Conservation (phyloP, 345 rosid species). For the Populus davidiana region DNA sequence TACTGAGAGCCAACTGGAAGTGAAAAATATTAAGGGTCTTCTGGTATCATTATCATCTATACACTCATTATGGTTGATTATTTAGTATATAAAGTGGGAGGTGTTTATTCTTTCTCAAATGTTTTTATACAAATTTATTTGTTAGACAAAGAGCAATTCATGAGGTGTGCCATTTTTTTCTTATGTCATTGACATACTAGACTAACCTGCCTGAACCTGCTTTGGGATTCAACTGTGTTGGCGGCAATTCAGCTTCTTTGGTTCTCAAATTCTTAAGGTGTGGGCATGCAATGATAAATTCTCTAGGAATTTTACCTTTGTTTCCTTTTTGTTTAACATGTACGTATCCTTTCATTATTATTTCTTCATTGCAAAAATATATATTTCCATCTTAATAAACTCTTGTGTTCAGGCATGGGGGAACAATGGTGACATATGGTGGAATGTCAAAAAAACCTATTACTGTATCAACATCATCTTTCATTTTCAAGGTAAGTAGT, state of each 20-base stretch:
- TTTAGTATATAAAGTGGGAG: conserved; percentile 10
- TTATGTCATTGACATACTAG: conserved; percentile 30
- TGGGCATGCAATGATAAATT: not conserved
- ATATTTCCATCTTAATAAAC: conserved; percentile 3
- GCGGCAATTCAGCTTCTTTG: conserved; percentile 75
- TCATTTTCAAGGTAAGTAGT: conserved; percentile 65
- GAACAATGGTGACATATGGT: conserved; percentile 92
- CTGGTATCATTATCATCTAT: conserved; percentile 48
- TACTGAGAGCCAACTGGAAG: conserved; percentile 64
- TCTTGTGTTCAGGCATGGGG: conserved; percentile 49
- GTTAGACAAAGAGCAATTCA: conserved; percentile 3
- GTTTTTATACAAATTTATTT: not conserved
- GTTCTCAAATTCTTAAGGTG: conserved; percentile 80
- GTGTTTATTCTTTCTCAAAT: conserved; percentile 2
- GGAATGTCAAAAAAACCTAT: conserved; percentile 92
- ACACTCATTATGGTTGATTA: conserved; percentile 2
- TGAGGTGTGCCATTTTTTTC: not conserved
- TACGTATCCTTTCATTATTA: not conserved
- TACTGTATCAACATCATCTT: conserved; percentile 68
- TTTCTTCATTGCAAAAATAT: no score
- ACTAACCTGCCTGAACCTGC: conserved; percentile 61
- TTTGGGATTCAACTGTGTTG: conserved; percentile 87
- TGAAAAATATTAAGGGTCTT: conserved; percentile 76
- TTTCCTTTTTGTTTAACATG: not conserved
- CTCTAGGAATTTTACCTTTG: not conserved